Evolutionary conservation across 306 rosid genomes (phyloP).

Genomic region (Vicia villosa): DNA sequence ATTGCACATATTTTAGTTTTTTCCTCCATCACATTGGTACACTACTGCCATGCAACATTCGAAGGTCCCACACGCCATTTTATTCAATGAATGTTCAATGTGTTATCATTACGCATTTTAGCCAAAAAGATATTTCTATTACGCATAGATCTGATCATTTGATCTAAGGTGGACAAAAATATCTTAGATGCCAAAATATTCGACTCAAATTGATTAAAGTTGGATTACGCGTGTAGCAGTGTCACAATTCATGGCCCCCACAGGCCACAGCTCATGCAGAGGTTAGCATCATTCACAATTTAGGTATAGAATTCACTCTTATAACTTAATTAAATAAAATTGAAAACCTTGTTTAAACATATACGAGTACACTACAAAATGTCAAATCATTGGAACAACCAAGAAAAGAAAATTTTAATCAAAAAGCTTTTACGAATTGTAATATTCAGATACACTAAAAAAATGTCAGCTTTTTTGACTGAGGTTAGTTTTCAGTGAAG

Average conservation of each 20-base stretch:
- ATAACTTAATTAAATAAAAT: too few relatives aligned
- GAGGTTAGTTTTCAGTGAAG: not conserved
- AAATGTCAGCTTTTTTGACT: not conserved
- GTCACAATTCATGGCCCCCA: constrained; percentile 1
- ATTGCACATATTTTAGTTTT: not conserved
- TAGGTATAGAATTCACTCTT: too few relatives aligned
- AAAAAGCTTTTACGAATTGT: not conserved
- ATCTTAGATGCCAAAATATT: not conserved
- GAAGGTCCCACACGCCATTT: constrained; percentile 13
- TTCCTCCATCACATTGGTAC: not conserved
- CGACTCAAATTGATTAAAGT: not conserved
- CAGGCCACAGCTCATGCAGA: not conserved
- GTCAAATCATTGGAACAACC: not conserved
- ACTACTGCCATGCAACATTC: not conserved
- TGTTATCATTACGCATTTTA: constrained; percentile 11
- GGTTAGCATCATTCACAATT: not conserved
- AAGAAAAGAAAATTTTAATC: not conserved
- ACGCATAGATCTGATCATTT: constrained; percentile 6
- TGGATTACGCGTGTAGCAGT: not conserved
- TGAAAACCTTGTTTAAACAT: not conserved
- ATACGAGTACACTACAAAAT: not conserved
- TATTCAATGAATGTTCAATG: not conserved
- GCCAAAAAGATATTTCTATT: constrained; percentile 1
- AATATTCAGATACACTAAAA: not conserved
- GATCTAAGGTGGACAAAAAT: not conserved